phyloP scores from a whole-genome alignment of 2,329 filamentous ascomycete genomes.

The Colletotrichum sp. region DNA sequence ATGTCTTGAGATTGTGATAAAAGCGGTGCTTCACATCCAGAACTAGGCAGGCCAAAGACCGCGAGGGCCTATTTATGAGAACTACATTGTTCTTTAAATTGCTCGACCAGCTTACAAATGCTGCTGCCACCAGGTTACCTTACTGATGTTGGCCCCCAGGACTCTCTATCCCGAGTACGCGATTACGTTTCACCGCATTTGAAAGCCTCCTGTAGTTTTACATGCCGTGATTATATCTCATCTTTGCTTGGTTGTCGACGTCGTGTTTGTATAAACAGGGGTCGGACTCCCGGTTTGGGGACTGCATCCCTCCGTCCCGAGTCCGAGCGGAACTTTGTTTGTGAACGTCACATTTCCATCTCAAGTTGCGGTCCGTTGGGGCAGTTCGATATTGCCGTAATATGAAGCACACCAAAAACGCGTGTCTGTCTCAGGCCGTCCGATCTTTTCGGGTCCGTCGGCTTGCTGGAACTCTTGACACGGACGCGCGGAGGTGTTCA shows the following conservation, averaged over 20 bases:
- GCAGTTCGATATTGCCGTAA: neutral
- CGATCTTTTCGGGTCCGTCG: neutral
- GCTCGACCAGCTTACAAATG: neutral
- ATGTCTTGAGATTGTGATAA: neutral
- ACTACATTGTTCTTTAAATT: neutral
- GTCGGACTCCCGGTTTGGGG: neutral
- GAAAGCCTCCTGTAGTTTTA: neutral
- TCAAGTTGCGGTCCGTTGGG: neutral
- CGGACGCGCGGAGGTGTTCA: neutral
- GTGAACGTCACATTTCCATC: neutral
- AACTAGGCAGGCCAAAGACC: neutral
- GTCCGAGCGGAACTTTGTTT: neutral
- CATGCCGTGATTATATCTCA: neutral
- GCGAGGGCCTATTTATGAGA: neutral
- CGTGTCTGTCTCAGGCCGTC: neutral
- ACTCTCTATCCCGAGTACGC: neutral
- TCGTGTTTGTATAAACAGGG: neutral
- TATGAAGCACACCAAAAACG: neutral
- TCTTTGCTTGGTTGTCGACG: neutral
- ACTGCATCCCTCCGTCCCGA: neutral
- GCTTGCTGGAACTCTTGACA: neutral
- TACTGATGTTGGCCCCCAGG: neutral
- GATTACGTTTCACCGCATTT: neutral
- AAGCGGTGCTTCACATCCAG: neutral
- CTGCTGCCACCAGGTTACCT: neutral